A percentile compares a stretch with the other conserved stretches of the same genome.
Evolutionary conservation across 805 yeast species (phyloP).

Genomic region (Debaryomyces castellii): DNA sequence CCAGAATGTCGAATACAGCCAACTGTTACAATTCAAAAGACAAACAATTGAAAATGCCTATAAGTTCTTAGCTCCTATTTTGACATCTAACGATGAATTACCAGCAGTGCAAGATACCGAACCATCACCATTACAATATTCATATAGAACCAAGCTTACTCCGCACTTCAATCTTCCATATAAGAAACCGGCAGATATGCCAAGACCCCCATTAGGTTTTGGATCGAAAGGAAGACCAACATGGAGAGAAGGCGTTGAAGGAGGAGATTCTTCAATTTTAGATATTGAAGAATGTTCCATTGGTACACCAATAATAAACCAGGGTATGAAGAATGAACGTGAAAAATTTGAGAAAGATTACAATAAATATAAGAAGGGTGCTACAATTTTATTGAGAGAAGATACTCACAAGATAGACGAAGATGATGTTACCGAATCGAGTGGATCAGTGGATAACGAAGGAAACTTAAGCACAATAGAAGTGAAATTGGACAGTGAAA

Average conservation of each 20-base stretch:
- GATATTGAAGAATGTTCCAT: conserved; percentile 94
- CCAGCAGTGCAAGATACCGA: conserved; percentile 68
- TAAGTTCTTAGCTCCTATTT: conserved; percentile 65
- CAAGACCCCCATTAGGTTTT: conserved; percentile 80
- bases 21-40: conserved; percentile 72
- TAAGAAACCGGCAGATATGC: conserved; percentile 33
- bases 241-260: conserved; percentile 55
- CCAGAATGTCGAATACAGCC: conserved; percentile 71
- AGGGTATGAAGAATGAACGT: conserved; percentile 73
- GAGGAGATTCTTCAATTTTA: conserved; percentile 64
- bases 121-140: conserved; percentile 72
- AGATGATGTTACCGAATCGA: conserved; percentile 18
- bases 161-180: conserved; percentile 90
- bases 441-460: conserved; percentile 45
- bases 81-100: conserved; percentile 40
- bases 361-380: conserved; percentile 66
- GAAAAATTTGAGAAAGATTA: conserved; percentile 47
- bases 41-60: conserved; percentile 81
- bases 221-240: conserved; percentile 79
- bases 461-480: conserved; percentile 32
- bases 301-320: conserved; percentile 77
- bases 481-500: conserved; percentile 23
- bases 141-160: conserved; percentile 89
- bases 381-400: conserved; percentile 83
- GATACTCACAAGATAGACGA: conserved; percentile 49